Evolutionary conservation across 495 filamentous ascomycete species (phyloP), one percentile per base, ranked within the genome.

Genomic region (Neurospora sp.): DNA sequence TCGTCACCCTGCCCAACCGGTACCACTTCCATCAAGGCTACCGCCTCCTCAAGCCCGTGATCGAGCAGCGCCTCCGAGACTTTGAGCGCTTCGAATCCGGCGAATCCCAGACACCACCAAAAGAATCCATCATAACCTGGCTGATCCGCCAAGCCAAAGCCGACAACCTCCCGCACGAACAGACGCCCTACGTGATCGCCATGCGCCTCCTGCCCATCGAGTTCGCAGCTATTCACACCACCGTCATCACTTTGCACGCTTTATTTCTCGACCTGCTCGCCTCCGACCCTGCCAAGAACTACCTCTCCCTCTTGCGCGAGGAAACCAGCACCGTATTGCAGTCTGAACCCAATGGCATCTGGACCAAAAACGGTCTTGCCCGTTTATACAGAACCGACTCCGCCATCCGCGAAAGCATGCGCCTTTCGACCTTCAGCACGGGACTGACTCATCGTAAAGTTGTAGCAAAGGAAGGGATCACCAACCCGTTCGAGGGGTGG

Each of bases 211-310:
- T 82, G 9, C 77, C 79, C 0, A 70, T 84, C 10, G 82, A 86
- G 73, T 85, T 86, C 68, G 84, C 81, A 3, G 79, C 82, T 3
- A 84, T 86, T 41, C 83, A 87, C 75, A 85, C 85, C 10, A 85
- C 85, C 16, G 80, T 79, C 53, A 74, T 86, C n/a, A 80, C 81
- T 1, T 77, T 80, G 14, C 82, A 82, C 41, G 81, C 79, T 70
- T 76, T 84, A 22, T 31, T 86, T 5, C 78, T 86, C 22, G 84
- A 87, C 44, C 75, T 87, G 2, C 65, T 86, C 38, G 75, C 78
- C 5, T 79, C 83, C 0, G 82, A 82, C 40, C 79, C 81, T 0
- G 3, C 72, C 3, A 69, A 73, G 16, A 7, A 69, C 20, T 79
- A 76, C 35, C 69, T 84, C 9, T 77, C 79, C 8, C 59, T 74